Evolutionary conservation across 2,329 filamentous ascomycete species (phyloP).

Genomic region (Paraphoma chrysanthemicola): DNA sequence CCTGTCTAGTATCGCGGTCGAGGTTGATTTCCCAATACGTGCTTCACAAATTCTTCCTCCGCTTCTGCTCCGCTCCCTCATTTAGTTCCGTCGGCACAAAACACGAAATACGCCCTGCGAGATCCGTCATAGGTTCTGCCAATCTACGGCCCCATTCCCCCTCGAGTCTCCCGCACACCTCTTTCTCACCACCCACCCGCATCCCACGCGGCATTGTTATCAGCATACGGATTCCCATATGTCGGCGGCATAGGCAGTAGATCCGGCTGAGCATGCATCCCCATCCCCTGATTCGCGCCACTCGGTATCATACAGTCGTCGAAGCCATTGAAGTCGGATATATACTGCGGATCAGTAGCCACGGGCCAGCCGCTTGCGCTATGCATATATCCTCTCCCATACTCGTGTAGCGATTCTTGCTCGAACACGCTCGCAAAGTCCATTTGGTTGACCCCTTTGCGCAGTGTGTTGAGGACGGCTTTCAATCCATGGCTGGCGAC

Average conservation of each 20-base stretch:
- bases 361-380: background rate
- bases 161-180: no score
- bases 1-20: no score
- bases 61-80: no score
- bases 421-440: background rate
- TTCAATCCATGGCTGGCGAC: background rate
- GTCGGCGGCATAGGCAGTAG: constrained; percentile 1
- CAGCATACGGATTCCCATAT: background rate
- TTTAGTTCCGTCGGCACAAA: no score
- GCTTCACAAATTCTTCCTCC: no score
- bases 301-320: background rate
- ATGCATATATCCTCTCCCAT: background rate
- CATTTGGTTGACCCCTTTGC: background rate
- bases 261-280: background rate
- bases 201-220: background rate
- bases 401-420: background rate
- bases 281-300: background rate
- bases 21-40: no score
- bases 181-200: no score
- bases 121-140: no score
- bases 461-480: background rate
- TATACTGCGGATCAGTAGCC: background rate
- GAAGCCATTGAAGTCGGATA: background rate
- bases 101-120: no score
- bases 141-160: no score